Evolutionary conservation across 2,329 filamentous ascomycete genomes (phyloP).

Genomic region (Colletotrichum coccodes): DNA sequence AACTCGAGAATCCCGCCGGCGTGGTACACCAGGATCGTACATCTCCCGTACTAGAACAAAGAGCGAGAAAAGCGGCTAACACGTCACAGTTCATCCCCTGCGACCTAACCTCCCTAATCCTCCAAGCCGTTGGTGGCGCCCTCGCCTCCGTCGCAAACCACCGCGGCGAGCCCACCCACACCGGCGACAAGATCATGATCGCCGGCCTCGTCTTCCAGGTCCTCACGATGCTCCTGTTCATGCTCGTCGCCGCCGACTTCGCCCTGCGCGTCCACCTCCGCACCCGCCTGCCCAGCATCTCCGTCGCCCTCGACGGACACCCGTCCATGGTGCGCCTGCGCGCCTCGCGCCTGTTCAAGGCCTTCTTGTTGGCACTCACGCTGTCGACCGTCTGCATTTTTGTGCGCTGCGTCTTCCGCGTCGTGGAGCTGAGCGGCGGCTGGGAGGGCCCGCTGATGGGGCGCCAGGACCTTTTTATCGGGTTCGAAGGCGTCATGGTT

Average conservation of each 20-base stretch:
- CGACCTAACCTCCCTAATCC: slow-evolving; percentile 68
- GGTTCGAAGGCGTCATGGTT: slow-evolving; percentile 66
- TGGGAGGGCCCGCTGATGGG: slow-evolving; percentile 69
- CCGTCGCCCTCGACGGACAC: slow-evolving; percentile 49
- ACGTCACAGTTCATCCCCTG: slow-evolving; percentile 67
- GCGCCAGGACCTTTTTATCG: slow-evolving; percentile 65
- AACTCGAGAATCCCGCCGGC: slow-evolving; percentile 59
- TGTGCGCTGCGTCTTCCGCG: slow-evolving; percentile 71
- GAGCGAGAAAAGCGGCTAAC: not conserved
- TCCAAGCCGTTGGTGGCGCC: slow-evolving; percentile 70
- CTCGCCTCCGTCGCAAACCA: slow-evolving; percentile 56
- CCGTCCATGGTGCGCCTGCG: slow-evolving; percentile 47
- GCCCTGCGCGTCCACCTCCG: slow-evolving; percentile 51
- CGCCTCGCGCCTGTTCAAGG: slow-evolving; percentile 56
- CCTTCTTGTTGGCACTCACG: slow-evolving; percentile 64
- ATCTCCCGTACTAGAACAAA: slow-evolving; percentile 36
- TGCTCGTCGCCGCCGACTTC: slow-evolving; percentile 60
- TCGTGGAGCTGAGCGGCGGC: slow-evolving; percentile 72
- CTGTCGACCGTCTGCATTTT: slow-evolving; percentile 72
- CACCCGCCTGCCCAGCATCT: slow-evolving; percentile 34
- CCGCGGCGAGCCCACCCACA: slow-evolving; percentile 44
- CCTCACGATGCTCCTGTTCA: slow-evolving; percentile 65
- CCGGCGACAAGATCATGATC: slow-evolving; percentile 72
- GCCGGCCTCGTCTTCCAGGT: slow-evolving; percentile 72
- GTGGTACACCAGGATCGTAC: slow-evolving; percentile 60